phyloP scores from a whole-genome alignment of 2,329 filamentous ascomycete genomes.

The Penicillium sp. region DNA sequence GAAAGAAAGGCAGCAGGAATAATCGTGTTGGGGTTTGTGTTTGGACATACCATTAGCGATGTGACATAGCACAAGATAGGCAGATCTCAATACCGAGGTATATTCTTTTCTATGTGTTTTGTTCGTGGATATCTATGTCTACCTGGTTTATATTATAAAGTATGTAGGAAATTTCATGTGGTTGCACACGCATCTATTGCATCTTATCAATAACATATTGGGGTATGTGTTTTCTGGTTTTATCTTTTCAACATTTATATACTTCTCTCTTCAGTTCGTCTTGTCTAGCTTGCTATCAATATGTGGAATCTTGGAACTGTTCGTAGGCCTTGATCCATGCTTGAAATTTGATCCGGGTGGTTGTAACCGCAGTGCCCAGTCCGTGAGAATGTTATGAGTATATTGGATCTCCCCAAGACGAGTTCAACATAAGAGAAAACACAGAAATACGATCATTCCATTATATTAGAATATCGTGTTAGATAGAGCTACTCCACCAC shows the following conservation, averaged over 20 bases:
- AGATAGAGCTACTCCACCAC: background rate
- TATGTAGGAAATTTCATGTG: background rate
- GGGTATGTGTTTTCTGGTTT: background rate
- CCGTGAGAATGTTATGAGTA: background rate
- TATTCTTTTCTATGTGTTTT: background rate
- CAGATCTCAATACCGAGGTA: constrained; percentile 3
- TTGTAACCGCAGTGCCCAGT: background rate
- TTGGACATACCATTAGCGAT: background rate
- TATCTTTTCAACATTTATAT: constrained; percentile 11
- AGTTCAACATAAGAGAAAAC: background rate
- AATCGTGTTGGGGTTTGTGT: background rate
- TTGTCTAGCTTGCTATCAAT: constrained; percentile 5
- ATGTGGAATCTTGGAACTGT: background rate
- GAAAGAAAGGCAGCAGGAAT: constrained; percentile 2
- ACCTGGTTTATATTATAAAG: background rate
- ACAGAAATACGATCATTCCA: background rate
- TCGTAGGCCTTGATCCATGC: too few species aligned
- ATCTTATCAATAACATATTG: background rate
- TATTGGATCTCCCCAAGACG: background rate
- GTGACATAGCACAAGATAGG: constrained; percentile 2
- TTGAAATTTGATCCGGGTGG: background rate
- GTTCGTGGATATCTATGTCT: background rate
- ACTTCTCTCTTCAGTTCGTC: constrained; percentile 7
- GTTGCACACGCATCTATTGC: background rate
- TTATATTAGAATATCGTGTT: background rate